Evolutionary conservation across 306 rosid species (phyloP).

Genomic region (Gastrolobium villosum): DNA sequence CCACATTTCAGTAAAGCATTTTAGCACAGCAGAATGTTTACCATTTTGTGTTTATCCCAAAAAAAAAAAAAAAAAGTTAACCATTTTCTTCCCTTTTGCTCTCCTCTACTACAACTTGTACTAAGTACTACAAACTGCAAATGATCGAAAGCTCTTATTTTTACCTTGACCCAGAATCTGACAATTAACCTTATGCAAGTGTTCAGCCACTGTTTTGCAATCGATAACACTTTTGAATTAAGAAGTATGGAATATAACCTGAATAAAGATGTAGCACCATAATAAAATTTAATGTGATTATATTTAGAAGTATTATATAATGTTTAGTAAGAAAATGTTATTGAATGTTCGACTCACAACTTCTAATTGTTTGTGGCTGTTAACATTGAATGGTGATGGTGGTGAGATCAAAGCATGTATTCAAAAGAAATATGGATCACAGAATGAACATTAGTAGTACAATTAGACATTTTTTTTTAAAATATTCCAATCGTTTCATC

Average conservation of each 20-base stretch:
- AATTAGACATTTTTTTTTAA: too few relatives aligned
- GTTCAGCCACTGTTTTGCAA: too few relatives aligned
- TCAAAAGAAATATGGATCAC: too few relatives aligned
- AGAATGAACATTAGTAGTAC: too few relatives aligned
- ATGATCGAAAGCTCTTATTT: constrained; percentile 45
- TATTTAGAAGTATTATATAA: background rate
- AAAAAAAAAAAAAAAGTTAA: too few relatives aligned
- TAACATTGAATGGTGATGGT: background rate
- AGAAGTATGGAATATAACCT: background rate
- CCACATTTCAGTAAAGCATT: constrained; percentile 34
- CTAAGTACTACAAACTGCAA: constrained; percentile 23
- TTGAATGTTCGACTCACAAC: background rate
- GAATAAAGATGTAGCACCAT: background rate
- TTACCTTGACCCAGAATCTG: constrained; percentile 38
- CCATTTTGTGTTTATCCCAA: too few relatives aligned
- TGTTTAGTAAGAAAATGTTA: background rate
- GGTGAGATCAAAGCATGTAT: background rate
- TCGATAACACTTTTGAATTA: background rate
- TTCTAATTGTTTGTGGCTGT: background rate
- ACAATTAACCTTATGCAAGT: constrained; percentile 9
- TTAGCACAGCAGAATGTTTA: constrained; percentile 31
- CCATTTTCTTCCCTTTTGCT: constrained; percentile 33
- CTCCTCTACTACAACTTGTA: background rate
- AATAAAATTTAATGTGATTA: constrained; percentile 3
- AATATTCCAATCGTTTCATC: too few relatives aligned